Evolutionary conservation across 2,329 filamentous ascomycete genomes (phyloP).

Genomic region (Beauveria asiatica): DNA sequence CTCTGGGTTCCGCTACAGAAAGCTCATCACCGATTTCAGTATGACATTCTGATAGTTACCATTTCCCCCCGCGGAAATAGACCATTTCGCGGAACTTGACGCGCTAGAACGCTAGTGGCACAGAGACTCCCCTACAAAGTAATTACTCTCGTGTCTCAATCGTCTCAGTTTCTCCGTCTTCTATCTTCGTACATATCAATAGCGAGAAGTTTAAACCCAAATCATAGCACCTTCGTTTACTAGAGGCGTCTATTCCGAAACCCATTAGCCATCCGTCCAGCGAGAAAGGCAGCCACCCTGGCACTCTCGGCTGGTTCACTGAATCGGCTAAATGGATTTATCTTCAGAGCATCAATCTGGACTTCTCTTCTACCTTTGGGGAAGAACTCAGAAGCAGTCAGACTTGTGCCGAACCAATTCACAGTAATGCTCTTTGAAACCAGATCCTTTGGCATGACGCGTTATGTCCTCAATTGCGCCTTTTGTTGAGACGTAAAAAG

Average conservation of each 20-base stretch:
- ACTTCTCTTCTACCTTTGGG: constrained; percentile 39
- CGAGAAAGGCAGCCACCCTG: constrained; percentile 15
- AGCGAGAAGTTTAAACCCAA: neutral
- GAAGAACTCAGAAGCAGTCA: constrained; percentile 49
- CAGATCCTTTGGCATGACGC: constrained; percentile 47
- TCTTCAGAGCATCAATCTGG: neutral
- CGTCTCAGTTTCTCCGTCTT: neutral
- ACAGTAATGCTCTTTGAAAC: constrained; percentile 40
- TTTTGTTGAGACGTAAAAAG: too few relatives aligned
- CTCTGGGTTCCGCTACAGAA: neutral
- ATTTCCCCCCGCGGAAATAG: neutral
- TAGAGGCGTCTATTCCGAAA: constrained; percentile 15
- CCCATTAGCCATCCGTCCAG: constrained; percentile 15
- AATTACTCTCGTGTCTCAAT: neutral
- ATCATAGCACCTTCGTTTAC: constrained; percentile 15
- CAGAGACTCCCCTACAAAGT: too few relatives aligned
- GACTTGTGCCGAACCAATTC: constrained; percentile 33
- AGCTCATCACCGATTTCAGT: neutral
- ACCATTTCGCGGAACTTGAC: neutral
- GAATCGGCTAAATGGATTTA: constrained; percentile 14
- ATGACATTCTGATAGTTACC: neutral
- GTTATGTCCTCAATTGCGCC: constrained; percentile 10
- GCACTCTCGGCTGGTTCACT: constrained; percentile 16
- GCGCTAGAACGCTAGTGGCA: neutral
- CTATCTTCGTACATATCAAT: neutral